A percentile compares a stretch with the other conserved stretches of the same genome.
phyloP scores from a whole-genome alignment of 805 yeast genomes.

The Pachysolen tannophilus region DNA sequence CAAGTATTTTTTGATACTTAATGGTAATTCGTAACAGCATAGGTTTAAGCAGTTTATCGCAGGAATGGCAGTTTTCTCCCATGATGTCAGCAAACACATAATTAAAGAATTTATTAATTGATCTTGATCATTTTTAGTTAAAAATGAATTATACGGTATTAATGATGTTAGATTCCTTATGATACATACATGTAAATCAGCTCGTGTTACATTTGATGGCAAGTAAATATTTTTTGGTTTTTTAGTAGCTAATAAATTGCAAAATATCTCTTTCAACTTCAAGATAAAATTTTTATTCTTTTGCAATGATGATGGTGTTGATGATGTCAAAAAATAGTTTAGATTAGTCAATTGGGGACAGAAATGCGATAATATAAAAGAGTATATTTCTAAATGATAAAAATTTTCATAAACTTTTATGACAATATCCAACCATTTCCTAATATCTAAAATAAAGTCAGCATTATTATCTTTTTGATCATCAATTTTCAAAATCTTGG shows the following conservation, averaged over 20 bases:
- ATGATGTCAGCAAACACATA: slow-evolving; percentile 49
- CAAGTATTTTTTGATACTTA: slow-evolving; percentile 59
- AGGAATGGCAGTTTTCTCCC: slow-evolving; percentile 76
- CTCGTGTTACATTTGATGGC: slow-evolving; percentile 39
- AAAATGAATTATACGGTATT: slow-evolving; percentile 48
- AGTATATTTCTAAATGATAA: slow-evolving; percentile 64
- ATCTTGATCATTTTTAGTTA: slow-evolving; percentile 54
- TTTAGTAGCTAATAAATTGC: slow-evolving; percentile 50
- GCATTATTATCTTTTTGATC: neutral
- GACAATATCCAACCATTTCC: slow-evolving; percentile 44
- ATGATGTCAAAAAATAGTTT: slow-evolving; percentile 34
- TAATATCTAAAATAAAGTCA: slow-evolving; percentile 28
- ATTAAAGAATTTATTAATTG: slow-evolving; percentile 52
- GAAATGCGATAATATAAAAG: slow-evolving; percentile 57
- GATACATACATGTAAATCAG: slow-evolving; percentile 59
- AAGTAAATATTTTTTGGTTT: slow-evolving; percentile 33
- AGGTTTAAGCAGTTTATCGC: slow-evolving; percentile 68
- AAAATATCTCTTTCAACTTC: slow-evolving; percentile 36
- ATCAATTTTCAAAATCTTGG: slow-evolving; percentile 14
- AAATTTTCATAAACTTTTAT: slow-evolving; percentile 41
- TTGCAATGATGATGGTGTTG: too few species aligned
- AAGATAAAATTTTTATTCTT: slow-evolving; percentile 23
- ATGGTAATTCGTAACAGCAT: slow-evolving; percentile 76
- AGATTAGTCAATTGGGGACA: slow-evolving; percentile 63
- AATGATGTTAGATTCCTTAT: slow-evolving; percentile 57